Evolutionary conservation across 345 rosid species (phyloP).

Genomic region (Eucalyptus cladocalyx): DNA sequence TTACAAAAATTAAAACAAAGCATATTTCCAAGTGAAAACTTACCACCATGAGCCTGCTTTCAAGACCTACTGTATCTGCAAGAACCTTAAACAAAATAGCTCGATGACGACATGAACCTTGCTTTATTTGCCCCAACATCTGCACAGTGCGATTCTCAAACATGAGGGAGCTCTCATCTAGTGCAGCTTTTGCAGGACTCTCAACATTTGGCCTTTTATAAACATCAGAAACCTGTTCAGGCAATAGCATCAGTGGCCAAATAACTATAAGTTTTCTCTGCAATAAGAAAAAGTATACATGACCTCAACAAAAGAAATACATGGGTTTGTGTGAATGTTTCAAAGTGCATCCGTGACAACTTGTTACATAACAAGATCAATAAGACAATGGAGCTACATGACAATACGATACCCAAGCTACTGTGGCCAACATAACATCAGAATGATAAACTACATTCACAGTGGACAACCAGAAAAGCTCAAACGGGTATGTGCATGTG

Average conservation of each 20-base stretch:
- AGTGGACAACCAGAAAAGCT: neutral
- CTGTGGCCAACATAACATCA: neutral
- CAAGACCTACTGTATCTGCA: slow-evolving; percentile 92
- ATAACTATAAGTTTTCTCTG: neutral
- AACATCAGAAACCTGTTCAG: slow-evolving; percentile 72
- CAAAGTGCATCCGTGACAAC: neutral
- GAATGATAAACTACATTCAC: neutral
- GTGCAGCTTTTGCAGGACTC: slow-evolving; percentile 72
- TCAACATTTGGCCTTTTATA: slow-evolving; percentile 66
- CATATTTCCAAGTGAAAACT: slow-evolving; percentile 10
- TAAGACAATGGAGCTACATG: neutral
- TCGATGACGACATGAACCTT: slow-evolving; percentile 87
- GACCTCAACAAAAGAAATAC: neutral
- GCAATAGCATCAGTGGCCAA: neutral
- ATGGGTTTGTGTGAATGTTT: neutral
- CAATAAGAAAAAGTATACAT: neutral
- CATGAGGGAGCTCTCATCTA: slow-evolving; percentile 52
- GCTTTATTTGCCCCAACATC: slow-evolving; percentile 88
- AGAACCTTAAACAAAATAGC: slow-evolving; percentile 91
- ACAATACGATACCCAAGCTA: neutral
- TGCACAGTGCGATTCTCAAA: slow-evolving; percentile 72
- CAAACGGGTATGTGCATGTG: neutral
- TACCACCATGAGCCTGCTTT: slow-evolving; percentile 93
- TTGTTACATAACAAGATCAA: neutral
- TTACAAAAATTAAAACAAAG: neutral